Evolutionary conservation across 2,329 filamentous ascomycete species (phyloP).

Genomic region (Exophiala dermatitidis): DNA sequence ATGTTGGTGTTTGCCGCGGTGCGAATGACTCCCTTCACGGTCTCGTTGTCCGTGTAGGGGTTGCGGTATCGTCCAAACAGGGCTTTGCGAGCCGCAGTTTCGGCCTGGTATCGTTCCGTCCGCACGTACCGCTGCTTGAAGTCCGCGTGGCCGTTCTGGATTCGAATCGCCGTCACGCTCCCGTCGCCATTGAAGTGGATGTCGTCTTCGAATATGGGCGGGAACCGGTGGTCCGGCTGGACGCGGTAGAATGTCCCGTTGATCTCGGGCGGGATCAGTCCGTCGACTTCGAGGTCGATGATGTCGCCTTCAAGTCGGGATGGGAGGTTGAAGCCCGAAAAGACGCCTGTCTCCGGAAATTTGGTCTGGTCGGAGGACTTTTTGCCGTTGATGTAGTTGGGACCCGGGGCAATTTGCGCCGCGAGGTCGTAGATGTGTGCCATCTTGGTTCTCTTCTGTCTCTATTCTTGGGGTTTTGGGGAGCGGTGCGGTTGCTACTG

Average conservation of each 20-base stretch:
- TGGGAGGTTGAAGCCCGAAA: constrained; percentile 35
- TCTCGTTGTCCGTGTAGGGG: constrained; percentile 45
- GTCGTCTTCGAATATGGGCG: constrained; percentile 50
- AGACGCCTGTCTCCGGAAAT: constrained; percentile 17
- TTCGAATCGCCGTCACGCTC: not conserved
- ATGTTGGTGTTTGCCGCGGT: constrained; percentile 55
- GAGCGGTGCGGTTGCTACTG: not conserved
- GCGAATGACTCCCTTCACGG: constrained; percentile 49
- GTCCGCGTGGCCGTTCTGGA: not conserved
- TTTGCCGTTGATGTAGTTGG: constrained; percentile 10
- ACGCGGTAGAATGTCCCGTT: constrained; percentile 42
- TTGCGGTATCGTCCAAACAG: constrained; percentile 54
- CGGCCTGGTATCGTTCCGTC: constrained; percentile 38
- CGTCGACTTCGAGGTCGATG: constrained; percentile 32
- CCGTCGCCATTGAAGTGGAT: constrained; percentile 43
- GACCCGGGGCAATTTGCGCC: constrained; percentile 4
- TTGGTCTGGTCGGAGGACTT: constrained; percentile 14
- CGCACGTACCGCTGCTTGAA: constrained; percentile 35
- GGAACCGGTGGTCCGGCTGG: constrained; percentile 45
- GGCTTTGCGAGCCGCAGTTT: constrained; percentile 33
- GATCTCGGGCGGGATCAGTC: constrained; percentile 38
- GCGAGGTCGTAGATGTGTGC: constrained; percentile 23
- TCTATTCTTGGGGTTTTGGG: not conserved
- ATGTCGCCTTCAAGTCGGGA: constrained; percentile 35
- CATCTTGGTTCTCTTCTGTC: constrained; percentile 5